phyloP scores from a whole-genome alignment of 805 yeast genomes.

The Kurtzmaniella cleridarum region DNA sequence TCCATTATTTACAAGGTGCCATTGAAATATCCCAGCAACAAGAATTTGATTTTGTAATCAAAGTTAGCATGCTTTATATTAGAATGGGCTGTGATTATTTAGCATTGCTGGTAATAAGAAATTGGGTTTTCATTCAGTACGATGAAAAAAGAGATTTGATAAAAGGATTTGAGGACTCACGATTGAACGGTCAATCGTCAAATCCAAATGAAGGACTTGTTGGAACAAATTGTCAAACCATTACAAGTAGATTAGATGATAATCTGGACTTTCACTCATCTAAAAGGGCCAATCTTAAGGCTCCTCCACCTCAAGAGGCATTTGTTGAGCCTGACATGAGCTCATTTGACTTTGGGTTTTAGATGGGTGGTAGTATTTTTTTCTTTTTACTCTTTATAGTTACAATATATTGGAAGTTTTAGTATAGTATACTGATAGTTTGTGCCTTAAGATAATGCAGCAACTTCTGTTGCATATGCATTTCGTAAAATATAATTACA shows the following conservation, averaged over 20 bases:
- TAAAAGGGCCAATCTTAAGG: not conserved
- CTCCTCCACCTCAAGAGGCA: slow-evolving; percentile 45
- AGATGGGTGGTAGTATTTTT: slow-evolving; percentile 1
- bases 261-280: not conserved
- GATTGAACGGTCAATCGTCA: too few species aligned
- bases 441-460: too few species aligned
- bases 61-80: slow-evolving; percentile 61
- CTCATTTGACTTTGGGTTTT: slow-evolving; percentile 49
- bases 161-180: slow-evolving; percentile 1
- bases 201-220: slow-evolving; percentile 4
- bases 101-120: slow-evolving; percentile 53
- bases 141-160: slow-evolving; percentile 6
- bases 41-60: slow-evolving; percentile 60
- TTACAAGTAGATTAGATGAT: not conserved
- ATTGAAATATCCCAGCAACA: slow-evolving; percentile 33
- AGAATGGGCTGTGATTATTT: slow-evolving; percentile 91
- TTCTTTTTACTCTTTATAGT: too few species aligned
- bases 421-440: too few species aligned
- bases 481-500: too few species aligned
- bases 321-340: slow-evolving; percentile 77
- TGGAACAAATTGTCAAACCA: slow-evolving; percentile 11
- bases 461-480: too few species aligned
- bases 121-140: slow-evolving; percentile 55
- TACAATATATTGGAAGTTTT: too few species aligned
- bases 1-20: slow-evolving; percentile 47